Evolutionary conservation across 129 eudicot genomes (phyloP).

Genomic region (Saposhnikovia divaricata): DNA sequence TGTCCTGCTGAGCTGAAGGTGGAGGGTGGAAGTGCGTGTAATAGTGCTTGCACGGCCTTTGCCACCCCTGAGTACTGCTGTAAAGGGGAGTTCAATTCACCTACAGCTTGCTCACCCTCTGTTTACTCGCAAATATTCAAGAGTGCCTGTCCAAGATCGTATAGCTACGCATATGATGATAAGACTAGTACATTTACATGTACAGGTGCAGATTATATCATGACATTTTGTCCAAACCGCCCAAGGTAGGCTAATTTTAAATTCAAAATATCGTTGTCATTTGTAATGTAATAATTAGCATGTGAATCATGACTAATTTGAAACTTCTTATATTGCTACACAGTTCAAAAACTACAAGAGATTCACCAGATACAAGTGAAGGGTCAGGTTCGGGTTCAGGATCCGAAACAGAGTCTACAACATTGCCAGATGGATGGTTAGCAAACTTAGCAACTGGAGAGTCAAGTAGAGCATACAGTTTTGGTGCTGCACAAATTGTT

Average conservation of each 20-base stretch:
- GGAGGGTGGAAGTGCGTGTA: conserved; percentile 29
- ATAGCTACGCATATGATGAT: conserved; percentile 2
- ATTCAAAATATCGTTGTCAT: neutral
- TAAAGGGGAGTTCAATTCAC: neutral
- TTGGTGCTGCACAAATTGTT: neutral
- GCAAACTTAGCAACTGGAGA: conserved; percentile 12
- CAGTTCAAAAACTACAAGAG: conserved; percentile 12
- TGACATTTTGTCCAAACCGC: conserved; percentile 30
- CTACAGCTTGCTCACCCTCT: conserved; percentile 18
- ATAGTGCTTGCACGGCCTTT: conserved; percentile 33
- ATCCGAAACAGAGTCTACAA: conserved; percentile 1
- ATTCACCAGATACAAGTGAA: conserved; percentile 1
- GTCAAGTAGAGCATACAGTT: neutral
- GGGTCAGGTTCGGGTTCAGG: conserved; percentile 9
- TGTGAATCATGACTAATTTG: neutral
- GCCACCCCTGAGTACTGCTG: conserved; percentile 29
- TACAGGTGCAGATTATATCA: conserved; percentile 21
- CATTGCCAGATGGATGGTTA: conserved; percentile 4
- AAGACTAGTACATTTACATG: conserved; percentile 14
- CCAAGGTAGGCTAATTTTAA: neutral
- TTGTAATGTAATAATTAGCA: neutral
- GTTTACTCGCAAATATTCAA: conserved; percentile 23
- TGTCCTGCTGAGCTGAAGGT: conserved; percentile 26
- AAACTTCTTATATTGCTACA: neutral
- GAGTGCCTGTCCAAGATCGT: conserved; percentile 33